Evolutionary conservation across 139 green algal genomes (phyloP), one percentile per base, ranked within the genome.

Genomic region (Spirogloea muscicola): DNA sequence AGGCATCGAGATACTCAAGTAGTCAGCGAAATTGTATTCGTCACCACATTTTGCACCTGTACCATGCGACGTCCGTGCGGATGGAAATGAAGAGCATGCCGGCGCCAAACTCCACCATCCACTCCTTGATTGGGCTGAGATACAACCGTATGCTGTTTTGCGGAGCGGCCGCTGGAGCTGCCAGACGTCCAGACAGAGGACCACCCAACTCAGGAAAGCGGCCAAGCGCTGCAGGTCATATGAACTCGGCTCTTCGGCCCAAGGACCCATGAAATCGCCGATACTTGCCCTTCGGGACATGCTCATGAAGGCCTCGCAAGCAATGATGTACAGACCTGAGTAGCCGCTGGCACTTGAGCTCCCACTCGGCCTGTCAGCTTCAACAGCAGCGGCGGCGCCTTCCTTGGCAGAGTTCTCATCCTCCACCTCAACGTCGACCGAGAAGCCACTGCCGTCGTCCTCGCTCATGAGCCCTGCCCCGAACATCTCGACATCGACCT

Each of bases 81-180:
- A 97, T 85, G 74, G 82, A 90, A 69, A 98, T 91, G 84, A 91
- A 93, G 31, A 98, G 82, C 87, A 89, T 88, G 75, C 95, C 93
- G 25, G 79, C 82, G 1, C 68, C 58, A 69, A 87, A 91, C 79
- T 98, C 93, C n/a, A 97, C 84, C 3, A 93, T 82, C 92, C 91
- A 97, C 82, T 97, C 93, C 46, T 85, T 81, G 70, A 97, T 92
- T 77, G 94, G 89, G 38, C 77, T 89, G n/a, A 96, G 77, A 86
- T 81, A 96, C 67, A 96, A 74, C 34, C 92, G 81, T 84, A 96
- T 93, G 72, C 89, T 88, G 1, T 25, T 43, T 10, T 7, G 10
- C 27, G 21, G 42, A 49, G 33, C 37, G n/a, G 33, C 37, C 21
- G 33, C 60, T 31, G 37, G 42, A 31, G 21, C 62, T 71, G 41